A percentile compares a stretch with the other conserved stretches of the same genome.
Conservation (phyloP, 768 basidiomycete genomes). For the Tylopilus vinaceipallidus region DNA sequence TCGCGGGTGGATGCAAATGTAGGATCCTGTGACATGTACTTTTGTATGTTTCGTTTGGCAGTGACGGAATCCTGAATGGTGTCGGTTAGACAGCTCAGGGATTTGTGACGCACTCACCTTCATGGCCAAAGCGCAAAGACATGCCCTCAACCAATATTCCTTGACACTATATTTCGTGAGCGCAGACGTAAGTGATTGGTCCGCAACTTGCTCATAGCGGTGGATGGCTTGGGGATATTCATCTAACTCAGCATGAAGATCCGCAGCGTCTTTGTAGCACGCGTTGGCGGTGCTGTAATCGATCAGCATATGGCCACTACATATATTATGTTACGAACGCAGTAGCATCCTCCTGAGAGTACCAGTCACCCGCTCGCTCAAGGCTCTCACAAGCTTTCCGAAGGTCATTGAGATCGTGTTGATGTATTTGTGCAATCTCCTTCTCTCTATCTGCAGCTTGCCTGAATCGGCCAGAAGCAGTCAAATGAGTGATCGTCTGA, state of each 20-base stretch:
- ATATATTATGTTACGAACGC: conserved; percentile 59
- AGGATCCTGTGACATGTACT: conserved; percentile 79
- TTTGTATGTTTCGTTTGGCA: conserved; percentile 73
- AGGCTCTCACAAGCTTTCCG: conserved; percentile 89
- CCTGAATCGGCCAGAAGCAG: conserved; percentile 83
- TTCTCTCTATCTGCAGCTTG: conserved; percentile 99
- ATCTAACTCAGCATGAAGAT: conserved; percentile 87
- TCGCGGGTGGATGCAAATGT: conserved; percentile 89
- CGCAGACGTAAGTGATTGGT: conserved; percentile 72
- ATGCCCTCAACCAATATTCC: conserved; percentile 91
- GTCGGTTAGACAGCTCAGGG: conserved; percentile 8
- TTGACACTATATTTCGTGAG: conserved; percentile 99
- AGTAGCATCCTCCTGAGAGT: conserved; percentile 93
- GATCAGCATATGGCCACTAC: not conserved
- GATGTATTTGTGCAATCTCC: conserved; percentile 91
- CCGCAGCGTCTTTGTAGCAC: conserved; percentile 95
- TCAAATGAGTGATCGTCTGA: conserved; percentile 82
- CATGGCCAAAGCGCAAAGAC: conserved; percentile 86
- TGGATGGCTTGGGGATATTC: conserved; percentile 83
- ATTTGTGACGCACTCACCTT: conserved; percentile 50
- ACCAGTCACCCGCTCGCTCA: conserved; percentile 93
- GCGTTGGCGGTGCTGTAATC: conserved; percentile 82
- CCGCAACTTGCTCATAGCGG: conserved; percentile 88
- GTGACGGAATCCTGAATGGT: conserved; percentile 73
- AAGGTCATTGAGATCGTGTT: conserved; percentile 78